A percentile compares a stretch with the other conserved stretches of the same genome.
Evolutionary conservation across 441 rosid species (phyloP).

Genomic region (Gossypium schwendimanii): DNA sequence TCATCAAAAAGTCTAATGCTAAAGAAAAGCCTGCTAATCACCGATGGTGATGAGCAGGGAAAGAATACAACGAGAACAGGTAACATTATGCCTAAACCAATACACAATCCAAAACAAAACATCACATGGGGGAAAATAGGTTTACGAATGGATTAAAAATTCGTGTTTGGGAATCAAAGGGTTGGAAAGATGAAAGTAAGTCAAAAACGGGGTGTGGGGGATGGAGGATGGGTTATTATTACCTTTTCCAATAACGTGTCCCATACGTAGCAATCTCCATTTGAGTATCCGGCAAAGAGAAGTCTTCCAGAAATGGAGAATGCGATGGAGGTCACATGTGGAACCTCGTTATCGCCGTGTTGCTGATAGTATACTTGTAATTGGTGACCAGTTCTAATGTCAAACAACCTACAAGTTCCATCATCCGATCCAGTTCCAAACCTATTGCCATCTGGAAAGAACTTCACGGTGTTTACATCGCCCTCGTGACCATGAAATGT

Average conservation of each 20-base stretch:
- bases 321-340: slow-evolving; percentile 68
- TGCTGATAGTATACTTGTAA: slow-evolving; percentile 68
- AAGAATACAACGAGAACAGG: neutral
- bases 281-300: slow-evolving; percentile 79
- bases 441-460: slow-evolving; percentile 94
- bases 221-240: slow-evolving; percentile 15
- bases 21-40: neutral
- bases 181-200: neutral
- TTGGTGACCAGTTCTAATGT: slow-evolving; percentile 90
- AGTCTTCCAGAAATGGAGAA: slow-evolving; percentile 94
- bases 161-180: neutral
- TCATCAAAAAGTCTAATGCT: neutral
- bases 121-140: neutral
- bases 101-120: neutral
- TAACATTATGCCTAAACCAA: neutral
- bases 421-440: slow-evolving; percentile 96
- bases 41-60: neutral
- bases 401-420: slow-evolving; percentile 93
- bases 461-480: slow-evolving; percentile 86
- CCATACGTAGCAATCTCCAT: slow-evolving; percentile 80
- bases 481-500: slow-evolving; percentile 91
- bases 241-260: slow-evolving; percentile 90
- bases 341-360: slow-evolving; percentile 44
- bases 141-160: neutral
- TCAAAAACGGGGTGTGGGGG: no score